Evolutionary conservation across 352 stramenopile genomes (phyloP).

Genomic region (Globisporangium barbulae): DNA sequence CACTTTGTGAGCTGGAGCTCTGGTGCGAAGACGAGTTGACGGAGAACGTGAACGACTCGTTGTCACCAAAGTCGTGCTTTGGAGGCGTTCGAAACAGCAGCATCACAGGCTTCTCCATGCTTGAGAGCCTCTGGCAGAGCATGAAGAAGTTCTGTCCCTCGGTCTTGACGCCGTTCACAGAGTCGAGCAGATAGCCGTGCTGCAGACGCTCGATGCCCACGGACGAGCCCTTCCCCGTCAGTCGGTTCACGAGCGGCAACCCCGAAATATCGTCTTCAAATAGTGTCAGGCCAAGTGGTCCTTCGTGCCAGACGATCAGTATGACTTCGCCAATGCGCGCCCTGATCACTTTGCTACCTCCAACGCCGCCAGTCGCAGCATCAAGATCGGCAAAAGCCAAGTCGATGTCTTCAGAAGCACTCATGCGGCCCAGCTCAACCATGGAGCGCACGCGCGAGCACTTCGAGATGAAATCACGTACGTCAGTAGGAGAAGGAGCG

Average conservation of each 20-base stretch:
- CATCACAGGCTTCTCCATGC: constrained; percentile 39
- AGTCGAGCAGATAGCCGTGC: constrained; percentile 42
- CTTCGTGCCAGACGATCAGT: constrained; percentile 47
- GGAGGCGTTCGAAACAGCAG: constrained; percentile 43
- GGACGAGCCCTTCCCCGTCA: constrained; percentile 61
- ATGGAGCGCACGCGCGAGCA: constrained; percentile 2
- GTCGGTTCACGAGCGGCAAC: constrained; percentile 49
- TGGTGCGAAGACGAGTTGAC: constrained; percentile 3
- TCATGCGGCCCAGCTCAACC: constrained; percentile 8
- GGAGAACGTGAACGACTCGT: constrained; percentile 12
- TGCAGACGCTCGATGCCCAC: constrained; percentile 36
- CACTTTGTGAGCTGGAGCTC: background rate
- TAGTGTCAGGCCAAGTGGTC: constrained; percentile 50
- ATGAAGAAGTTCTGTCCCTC: constrained; percentile 26
- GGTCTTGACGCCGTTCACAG: constrained; percentile 45
- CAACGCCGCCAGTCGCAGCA: background rate
- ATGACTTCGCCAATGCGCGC: constrained; percentile 18
- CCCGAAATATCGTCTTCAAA: constrained; percentile 47
- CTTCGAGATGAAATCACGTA: background rate
- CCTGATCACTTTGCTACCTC: background rate
- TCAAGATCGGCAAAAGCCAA: background rate
- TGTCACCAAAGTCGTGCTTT: constrained; percentile 16
- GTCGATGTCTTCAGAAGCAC: background rate
- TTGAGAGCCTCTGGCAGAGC: constrained; percentile 31
- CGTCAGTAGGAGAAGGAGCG: background rate